Conservation (phyloP, 2,329 filamentous ascomycete genomes). For the Trichoderma gracile region DNA sequence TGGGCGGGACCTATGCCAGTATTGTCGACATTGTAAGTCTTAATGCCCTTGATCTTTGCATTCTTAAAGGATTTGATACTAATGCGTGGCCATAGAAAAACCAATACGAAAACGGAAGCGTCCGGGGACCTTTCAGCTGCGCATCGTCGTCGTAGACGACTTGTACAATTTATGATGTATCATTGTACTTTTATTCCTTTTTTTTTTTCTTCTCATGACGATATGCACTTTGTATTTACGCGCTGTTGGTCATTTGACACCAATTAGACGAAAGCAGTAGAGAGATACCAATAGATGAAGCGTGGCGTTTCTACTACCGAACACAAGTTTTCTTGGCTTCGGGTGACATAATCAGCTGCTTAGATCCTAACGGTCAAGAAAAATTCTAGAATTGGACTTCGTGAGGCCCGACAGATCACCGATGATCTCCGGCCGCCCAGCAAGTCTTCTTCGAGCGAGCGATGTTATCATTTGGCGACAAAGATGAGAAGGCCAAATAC, state of each 20-base stretch:
- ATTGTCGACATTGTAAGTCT: conserved; percentile 35
- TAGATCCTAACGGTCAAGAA: no score
- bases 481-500: no score
- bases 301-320: neutral
- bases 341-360: no score
- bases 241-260: no score
- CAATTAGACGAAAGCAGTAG: neutral
- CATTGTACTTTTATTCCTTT: no score
- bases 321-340: no score
- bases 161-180: neutral
- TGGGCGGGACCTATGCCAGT: conserved; percentile 34
- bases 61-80: neutral
- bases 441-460: no score
- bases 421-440: no score
- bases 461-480: no score
- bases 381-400: no score
- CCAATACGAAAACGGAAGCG: conserved; percentile 21
- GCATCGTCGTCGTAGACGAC: conserved; percentile 22
- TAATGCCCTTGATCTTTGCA: neutral
- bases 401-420: no score
- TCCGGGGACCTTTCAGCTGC: conserved; percentile 26
- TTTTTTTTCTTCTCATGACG: neutral
- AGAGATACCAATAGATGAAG: neutral
- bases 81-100: conserved; percentile 23
- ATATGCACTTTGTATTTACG: conserved; percentile 3